Evolutionary conservation across 805 yeast species (phyloP), one percentile per base, ranked within the genome.

Genomic region (Clavispora fructus): DNA sequence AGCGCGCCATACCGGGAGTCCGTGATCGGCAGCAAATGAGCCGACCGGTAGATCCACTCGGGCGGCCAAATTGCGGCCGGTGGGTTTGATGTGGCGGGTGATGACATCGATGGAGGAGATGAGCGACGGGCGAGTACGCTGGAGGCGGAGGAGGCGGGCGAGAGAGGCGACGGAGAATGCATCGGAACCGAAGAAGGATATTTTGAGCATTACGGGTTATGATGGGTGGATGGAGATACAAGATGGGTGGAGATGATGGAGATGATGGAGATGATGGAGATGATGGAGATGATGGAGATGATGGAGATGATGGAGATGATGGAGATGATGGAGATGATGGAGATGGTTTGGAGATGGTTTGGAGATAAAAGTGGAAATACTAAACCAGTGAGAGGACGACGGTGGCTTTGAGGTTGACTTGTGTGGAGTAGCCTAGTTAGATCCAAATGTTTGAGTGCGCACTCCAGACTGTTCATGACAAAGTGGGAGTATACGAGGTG

Each of bases 111-210:
- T 61, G 2, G 57, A 39, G 53, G 68, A 59, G 39, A 47, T 61
- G 48, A 25, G 71, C 49, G 7, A 52, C 35, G 48, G 58, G 35
- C 42, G 52, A 40, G 32, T 10, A 14, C 2, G 39, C 44, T 29
- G 48, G 29, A 57, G 57, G 4, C 71, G 53, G 7, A 75, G 53
- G 13, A 66, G 54, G 28, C 65, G 67, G 8, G 62, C 56, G 14
- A 87, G 67, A 3, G 86, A 77, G 8, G 63, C 67, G 26, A 81
- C 74, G 54, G 90, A 82, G 63, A 87, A 88, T 19, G 61, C 62
- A 58, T 88, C 96, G 1, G 90, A 78, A 0, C 96, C 96, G 62
- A 88, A 88, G 58, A 79, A 86, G 1, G 89, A 87, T 9, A 87
- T 62, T 32, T 44, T 44, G 16, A 57, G 43, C 39, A 14, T n/a